Base-by-base conservation (phyloP, 768 basidiomycete species). In the Collybia nuda region DNA sequence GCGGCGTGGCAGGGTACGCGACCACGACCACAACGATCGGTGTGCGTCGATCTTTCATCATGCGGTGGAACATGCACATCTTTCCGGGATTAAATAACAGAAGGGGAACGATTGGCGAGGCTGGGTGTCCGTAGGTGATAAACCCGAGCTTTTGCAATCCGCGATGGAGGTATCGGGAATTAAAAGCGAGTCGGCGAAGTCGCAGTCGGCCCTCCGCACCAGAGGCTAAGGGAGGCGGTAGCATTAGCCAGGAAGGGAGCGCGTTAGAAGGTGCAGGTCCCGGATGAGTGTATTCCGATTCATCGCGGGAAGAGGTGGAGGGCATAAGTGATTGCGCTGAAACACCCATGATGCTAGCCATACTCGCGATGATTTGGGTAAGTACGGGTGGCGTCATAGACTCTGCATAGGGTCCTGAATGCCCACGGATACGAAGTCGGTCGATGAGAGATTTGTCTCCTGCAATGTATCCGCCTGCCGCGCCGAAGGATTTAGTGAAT, bases 281-380 rank as follows among this genome's bases (percentile, higher is more conserved):
- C 1, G 85, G 87, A 56, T 88, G 78, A 8, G 62, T 52, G 42
- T 72, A 66, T 28, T 66, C 57, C 24, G 74, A 72, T 3, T 77
- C 79, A 9, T 54, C 52, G 24, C 62, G 54, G 21, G 54, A 58
- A 65, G 47, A 67, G 68, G 42, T 67, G 64, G 43, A 68, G 61
- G 60, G 71, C 6, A 73, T 54, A 1, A 68, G n/a, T 23, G 74
- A 59, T 8, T 75, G 64, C 5, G 72, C 53, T 9, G 78, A 64
- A 52, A 93, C 68, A 23, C 96, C 96, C 94, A 98, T 98, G 72
- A 99, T 98, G 57, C 91, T 93, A 0, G 87, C 90, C 91, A 96
- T 97, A 54, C 89, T 89, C 2, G 96, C 83, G 44, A 95, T 71
- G 59, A 98, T 76, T 67, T 99, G 97, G 15, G 89, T 90, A 24